Evolutionary conservation across 1,284 basidiomycete genomes (phyloP).

Genomic region (Austroboletus rostrupii): DNA sequence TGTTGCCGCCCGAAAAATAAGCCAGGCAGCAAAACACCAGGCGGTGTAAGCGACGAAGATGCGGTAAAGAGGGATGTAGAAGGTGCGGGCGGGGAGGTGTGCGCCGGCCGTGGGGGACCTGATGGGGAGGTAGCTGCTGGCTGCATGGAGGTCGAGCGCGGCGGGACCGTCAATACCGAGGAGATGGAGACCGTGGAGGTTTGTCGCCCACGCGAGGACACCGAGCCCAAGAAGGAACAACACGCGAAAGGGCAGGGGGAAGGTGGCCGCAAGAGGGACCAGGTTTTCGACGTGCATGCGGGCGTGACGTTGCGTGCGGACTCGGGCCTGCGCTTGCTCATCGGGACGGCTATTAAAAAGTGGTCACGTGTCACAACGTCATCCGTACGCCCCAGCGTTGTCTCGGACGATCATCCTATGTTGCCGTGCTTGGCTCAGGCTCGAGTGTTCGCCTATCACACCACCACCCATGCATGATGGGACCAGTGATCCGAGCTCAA

Average conservation of each 20-base stretch:
- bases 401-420: too few species aligned
- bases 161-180: slow-evolving; percentile 72
- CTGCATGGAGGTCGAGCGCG: slow-evolving; percentile 59
- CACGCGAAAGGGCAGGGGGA: slow-evolving; percentile 82
- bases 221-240: slow-evolving; percentile 69
- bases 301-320: slow-evolving; percentile 14
- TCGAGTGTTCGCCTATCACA: too few species aligned
- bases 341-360: too few species aligned
- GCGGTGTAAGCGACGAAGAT: slow-evolving; percentile 57
- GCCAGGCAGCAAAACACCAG: slow-evolving; percentile 65
- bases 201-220: slow-evolving; percentile 79
- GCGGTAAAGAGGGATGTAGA: slow-evolving; percentile 64
- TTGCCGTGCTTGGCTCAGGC: too few species aligned
- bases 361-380: too few species aligned
- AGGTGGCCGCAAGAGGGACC: slow-evolving; percentile 51
- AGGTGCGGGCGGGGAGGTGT: slow-evolving; percentile 28
- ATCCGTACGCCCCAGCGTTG: too few species aligned
- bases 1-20: slow-evolving; percentile 58
- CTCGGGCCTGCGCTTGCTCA: too few species aligned
- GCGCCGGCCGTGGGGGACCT: slow-evolving; percentile 28
- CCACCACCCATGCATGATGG: too few species aligned
- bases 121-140: slow-evolving; percentile 26
- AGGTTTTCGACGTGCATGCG: slow-evolving; percentile 38
- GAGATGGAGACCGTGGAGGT: slow-evolving; percentile 76
- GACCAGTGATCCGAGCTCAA: too few species aligned